These are phyloP conservation scores for Blakeslea trispora DNA, from an alignment of 371 early-diverging fungal species.

Conservation along the genomic window DNA sequence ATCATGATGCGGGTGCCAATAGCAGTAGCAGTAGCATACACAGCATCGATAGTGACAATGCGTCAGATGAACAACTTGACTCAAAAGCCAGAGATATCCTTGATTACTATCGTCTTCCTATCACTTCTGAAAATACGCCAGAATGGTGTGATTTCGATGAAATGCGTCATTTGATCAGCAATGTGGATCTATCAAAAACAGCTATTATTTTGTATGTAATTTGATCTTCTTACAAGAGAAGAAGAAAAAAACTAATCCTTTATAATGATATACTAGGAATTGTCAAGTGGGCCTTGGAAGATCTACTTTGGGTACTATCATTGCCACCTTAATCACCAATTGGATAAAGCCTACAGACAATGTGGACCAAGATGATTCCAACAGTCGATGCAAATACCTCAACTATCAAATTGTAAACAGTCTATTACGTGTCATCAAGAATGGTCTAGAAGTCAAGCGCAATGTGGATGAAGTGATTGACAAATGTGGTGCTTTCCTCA, in stretches of 20 bases:
- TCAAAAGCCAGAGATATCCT: constrained; percentile 10
- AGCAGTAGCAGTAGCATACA: not conserved
- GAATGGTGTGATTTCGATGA: constrained; percentile 56
- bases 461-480: constrained; percentile 59
- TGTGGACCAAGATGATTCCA: not conserved
- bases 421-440: constrained; percentile 55
- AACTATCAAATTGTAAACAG: constrained; percentile 57
- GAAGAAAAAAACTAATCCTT: no score
- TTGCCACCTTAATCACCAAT: constrained; percentile 40
- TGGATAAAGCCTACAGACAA: constrained; percentile 29
- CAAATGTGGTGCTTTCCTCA: constrained; percentile 38
- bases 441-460: constrained; percentile 55
- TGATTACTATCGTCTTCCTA: constrained; percentile 49
- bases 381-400: constrained; percentile 20
- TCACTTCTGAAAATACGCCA: constrained; percentile 55
- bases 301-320: constrained; percentile 47
- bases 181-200: constrained; percentile 27
- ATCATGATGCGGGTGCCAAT: constrained; percentile 1
- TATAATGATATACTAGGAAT: constrained; percentile 52
- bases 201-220: constrained; percentile 49
- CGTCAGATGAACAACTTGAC: not conserved
- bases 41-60: not conserved
- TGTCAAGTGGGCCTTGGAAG: constrained; percentile 64
- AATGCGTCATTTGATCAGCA: constrained; percentile 33
- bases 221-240: no score